Base-by-base conservation (phyloP, 192 early-diverging fungal species). In the Backusella luteola region DNA sequence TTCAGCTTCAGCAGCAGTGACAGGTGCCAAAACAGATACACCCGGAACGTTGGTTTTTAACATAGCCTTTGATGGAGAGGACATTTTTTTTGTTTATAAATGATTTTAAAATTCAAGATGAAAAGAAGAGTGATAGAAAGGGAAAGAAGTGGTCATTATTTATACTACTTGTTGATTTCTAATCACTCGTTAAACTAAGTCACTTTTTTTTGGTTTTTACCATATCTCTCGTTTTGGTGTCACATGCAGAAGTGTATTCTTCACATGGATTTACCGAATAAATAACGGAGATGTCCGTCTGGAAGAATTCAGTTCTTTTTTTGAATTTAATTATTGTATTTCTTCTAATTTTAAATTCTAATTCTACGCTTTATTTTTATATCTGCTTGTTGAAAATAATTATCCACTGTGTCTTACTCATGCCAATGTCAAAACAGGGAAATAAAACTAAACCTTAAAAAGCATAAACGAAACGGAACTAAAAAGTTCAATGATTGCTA, bases 11-110 rank as follows among this genome's bases (percentile, higher is more conserved):
- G 84, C 80, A 44, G 84, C 81, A 21, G 80, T 85, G 73, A 92
- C 90, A 73, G 88, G 85, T 81, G 87, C 92, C 38, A 93, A 88
- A 34, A 93, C 83, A 69, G 87, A 85, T 66, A 94, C 90, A 52
- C 93, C 93, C 66, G 92, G 83, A 78, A 93, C 88, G 17, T 52
- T 72, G 44, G 70, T 34, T n/a, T 72, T 41, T 19, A 72, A 72
- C 39, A 32, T 72, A 6, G 70, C 19, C 35, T 68, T 34, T 36
- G 67, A 34, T 68, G 19, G 8, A 68, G 35, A 19, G 29, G 67
- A 68, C 67, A 68, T 68, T 35, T n/a, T 34, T 67, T 14, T 15
- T 34, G 38, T 39, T 44, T 44, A 44, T 15, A 44, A 15, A 17
- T 44, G 42, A 15, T 34, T 14, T 26, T 17, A 67, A 67, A 19